Evolutionary conservation across 192 early-diverging fungal species (phyloP).

Genomic region (Coemansia sp.): DNA sequence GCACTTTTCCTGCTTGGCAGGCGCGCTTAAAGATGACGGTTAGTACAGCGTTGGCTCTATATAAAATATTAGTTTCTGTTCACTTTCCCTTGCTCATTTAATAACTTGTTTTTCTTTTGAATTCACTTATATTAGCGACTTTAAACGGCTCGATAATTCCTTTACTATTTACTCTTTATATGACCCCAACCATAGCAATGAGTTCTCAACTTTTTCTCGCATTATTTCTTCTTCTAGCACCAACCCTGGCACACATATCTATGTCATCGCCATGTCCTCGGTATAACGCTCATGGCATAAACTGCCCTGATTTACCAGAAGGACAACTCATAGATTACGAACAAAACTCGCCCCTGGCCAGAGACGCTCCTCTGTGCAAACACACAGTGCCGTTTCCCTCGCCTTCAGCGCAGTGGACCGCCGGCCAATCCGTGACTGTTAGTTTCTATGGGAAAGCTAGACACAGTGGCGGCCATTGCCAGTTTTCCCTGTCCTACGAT

Average conservation of each 20-base stretch:
- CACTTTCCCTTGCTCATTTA: too few species aligned
- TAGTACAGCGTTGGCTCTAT: too few species aligned
- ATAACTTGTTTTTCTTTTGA: too few species aligned
- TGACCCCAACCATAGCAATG: too few species aligned
- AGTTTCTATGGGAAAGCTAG: slow-evolving; percentile 5
- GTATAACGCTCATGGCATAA: slow-evolving; percentile 2
- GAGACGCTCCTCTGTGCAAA: slow-evolving; percentile 13
- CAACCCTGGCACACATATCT: not conserved
- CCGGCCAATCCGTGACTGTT: slow-evolving; percentile 15
- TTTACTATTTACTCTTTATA: not conserved
- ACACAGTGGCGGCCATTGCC: slow-evolving; percentile 51
- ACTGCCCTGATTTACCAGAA: not conserved
- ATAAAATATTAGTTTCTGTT: too few species aligned
- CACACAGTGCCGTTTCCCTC: not conserved
- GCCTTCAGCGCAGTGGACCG: slow-evolving; percentile 22
- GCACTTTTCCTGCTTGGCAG: too few species aligned
- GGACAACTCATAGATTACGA: slow-evolving; percentile 2
- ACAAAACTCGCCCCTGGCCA: slow-evolving; percentile 2
- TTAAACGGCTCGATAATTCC: too few species aligned
- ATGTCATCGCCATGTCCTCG: not conserved
- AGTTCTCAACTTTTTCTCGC: too few species aligned
- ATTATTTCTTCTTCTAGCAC: not conserved
- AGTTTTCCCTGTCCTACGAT: slow-evolving; percentile 50
- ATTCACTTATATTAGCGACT: too few species aligned
- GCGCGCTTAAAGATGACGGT: too few species aligned